Conservation (phyloP, 768 basidiomycete species). For the Paxillus rubicundulus region DNA sequence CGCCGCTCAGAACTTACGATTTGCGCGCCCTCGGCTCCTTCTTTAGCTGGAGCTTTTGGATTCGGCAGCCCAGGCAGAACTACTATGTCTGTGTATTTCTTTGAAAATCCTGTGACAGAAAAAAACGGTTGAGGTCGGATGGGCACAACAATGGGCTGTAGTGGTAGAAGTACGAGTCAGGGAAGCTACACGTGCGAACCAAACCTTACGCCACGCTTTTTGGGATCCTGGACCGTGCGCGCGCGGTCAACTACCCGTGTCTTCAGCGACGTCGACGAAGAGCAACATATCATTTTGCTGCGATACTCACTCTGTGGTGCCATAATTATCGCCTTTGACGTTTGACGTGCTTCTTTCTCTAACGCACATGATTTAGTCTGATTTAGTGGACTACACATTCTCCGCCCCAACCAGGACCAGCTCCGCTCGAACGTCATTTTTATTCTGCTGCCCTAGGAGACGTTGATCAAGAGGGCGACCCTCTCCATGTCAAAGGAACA, state of each 20-base stretch:
- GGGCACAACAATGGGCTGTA: constrained; percentile 11
- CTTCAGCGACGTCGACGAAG: constrained; percentile 19
- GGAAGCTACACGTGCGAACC: constrained; percentile 33
- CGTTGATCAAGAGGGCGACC: neutral
- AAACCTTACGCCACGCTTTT: constrained; percentile 29
- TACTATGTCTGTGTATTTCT: constrained; percentile 4
- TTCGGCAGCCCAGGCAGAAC: constrained; percentile 1
- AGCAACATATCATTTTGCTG: constrained; percentile 9
- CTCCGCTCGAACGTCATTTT: constrained; percentile 33
- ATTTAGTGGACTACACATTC: constrained; percentile 18
- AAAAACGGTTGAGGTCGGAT: constrained; percentile 4
- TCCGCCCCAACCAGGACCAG: constrained; percentile 34
- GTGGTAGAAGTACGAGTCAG: constrained; percentile 29
- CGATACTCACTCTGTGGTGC: constrained; percentile 11
- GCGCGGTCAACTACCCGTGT: constrained; percentile 5
- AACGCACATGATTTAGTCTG: constrained; percentile 16
- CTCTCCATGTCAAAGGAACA: neutral
- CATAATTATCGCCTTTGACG: constrained; percentile 24
- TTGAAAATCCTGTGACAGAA: constrained; percentile 9
- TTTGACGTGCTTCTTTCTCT: constrained; percentile 13
- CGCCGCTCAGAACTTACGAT: constrained; percentile 34
- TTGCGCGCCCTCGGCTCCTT: constrained; percentile 14
- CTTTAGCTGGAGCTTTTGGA: constrained; percentile 7
- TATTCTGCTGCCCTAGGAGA: neutral
- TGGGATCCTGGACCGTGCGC: constrained; percentile 25